Evolutionary conservation across 768 basidiomycete species (phyloP), one percentile per base, ranked within the genome.

Genomic region (Lactarius quietus): DNA sequence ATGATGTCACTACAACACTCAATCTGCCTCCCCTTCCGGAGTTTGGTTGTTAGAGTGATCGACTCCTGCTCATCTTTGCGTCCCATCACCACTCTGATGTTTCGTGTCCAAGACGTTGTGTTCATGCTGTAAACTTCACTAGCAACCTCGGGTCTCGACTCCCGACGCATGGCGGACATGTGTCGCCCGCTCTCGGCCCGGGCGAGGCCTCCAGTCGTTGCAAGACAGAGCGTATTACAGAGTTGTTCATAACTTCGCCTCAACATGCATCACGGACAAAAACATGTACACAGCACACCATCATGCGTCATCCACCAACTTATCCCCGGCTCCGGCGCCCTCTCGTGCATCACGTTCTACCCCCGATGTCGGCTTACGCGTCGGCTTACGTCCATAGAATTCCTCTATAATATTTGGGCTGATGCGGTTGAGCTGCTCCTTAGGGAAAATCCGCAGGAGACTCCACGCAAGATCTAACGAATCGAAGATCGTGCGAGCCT

Each of bases 391-490:
- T 53, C 84, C 89, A 73, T 97, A 97, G 76, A 90, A 97, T 78
- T 97, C 95, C 67, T 84, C 85, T 72, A 97, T 89, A 74, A 97
- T 95, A 87, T 93, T 93, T 72, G 95, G 95, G 75, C 87, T 94
- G 82, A 98, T 95, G 73, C 95, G 92, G 81, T 98, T 98, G 70
- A 98, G 84, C 77, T 94, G 92, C 79, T 98, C 96, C 78, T 95
- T 95, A 66, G 97, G 97, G 92, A 98, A 99, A 75, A 96, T 96
- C 70, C 97, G 90, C 70, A 99, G 83, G 59, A 99, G 78, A 28
- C 90, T 89, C 97, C 97, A 99, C 26, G 95, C 97, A 62, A 98
- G 83, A 78, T 99, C 97, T 52, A 99, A 85, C 58, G 94, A 95
- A 72, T 99, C 96, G 75, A 97, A 97, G 78, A 99, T 90, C 59